Base-by-base conservation (phyloP, 495 filamentous ascomycete genomes). In the Tuber umbilicatum region DNA sequence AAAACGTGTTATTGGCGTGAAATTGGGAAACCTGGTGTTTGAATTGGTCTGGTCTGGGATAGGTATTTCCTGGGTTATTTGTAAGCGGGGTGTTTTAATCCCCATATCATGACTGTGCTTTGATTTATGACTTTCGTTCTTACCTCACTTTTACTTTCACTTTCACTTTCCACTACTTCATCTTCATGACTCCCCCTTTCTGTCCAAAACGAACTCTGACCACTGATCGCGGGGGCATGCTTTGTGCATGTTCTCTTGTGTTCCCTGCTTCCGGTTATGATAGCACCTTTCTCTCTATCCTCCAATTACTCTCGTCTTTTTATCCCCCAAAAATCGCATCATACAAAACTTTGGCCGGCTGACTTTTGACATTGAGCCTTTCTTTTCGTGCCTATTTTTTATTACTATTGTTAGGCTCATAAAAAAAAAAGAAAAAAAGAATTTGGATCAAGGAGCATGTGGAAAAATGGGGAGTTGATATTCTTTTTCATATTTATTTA, bases 31-130 rank as follows among this genome's bases (percentile, higher is more conserved):
- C n/a, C n/a, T 60, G 50, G 50, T 60, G 50, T 60, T 60, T 60
- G 27, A 60, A 60, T 60, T 60, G 50, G n/a, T 60, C 50, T 60
- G 50, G 50, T 60, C n/a, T 60, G n/a, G n/a, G 50, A 31, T 60
- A 16, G 50, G 50, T 5, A 60, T 60, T 60, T 60, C 50, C 50
- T 31, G 50, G 50, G 50, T 60, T 60, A 60, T 60, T 60, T 60
- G n/a, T n/a, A n/a, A 60, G 27, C 50, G 50, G 50, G 50, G 10
- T 2, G n/a, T 60, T 60, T 31, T 0, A 5, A 14, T 10, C 50
- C 9, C n/a, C n/a, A 60, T 60, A 60, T 60, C 16, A 60, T 31
- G 50, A 60, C 12, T 55, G 23, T 5, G 50, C 50, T 60, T 60
- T n/a, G 10, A 60, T 27, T 60, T 60, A 60, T 16, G n/a, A 60